Evolutionary conservation across 805 yeast species (phyloP), one percentile per base, ranked within the genome.

Genomic region (Saccharomyces kudriavzevii): DNA sequence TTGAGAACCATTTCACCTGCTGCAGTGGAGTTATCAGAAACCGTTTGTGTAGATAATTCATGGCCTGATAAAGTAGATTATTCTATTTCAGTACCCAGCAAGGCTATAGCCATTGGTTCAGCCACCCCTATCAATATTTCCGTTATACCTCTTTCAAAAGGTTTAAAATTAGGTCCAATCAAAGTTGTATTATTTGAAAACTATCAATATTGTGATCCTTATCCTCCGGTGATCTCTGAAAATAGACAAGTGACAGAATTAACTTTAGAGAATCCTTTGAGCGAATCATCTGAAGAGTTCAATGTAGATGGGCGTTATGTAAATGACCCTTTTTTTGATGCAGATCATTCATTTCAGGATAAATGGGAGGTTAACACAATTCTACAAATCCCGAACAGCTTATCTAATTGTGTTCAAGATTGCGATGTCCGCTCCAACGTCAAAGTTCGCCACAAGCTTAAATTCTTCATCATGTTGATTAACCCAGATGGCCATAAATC

Each of bases 1-100:
- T 81, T 94, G 10, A 78, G 99, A 62, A 92, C 98, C 0, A 72
- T 92, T 55, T 83, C 96, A 1, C 80, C 96, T 0, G 98, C 92
- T 68, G 80, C 95, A 1, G 79, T 87, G 3, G 98, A 94, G 62
- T 74, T 90, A 25, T 79, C 95, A 0, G 97, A 92, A 68, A 89
- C 98, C 0, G 87, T 91, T 61, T 88, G 96, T 0, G 95, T 92
- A 30, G 96, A 90, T 65, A 92, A 92, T 67, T 84, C 91, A 1
- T 92, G 98, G 98, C 97, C 98, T 2, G 75, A 83, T 48, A 94
- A 94, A 66, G 89, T 92, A 30, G 97, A 92, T 64, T 92, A 92
- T 68, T 80, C 89, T 2, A 82, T 94, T 55, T 85, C 88, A 51
- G 83, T 88, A 5, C 97, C 98, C 0, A 77, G 89, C 26, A 85